Base-by-base conservation (phyloP, 2,329 filamentous ascomycete genomes). In the Aspergillus udagawae region DNA sequence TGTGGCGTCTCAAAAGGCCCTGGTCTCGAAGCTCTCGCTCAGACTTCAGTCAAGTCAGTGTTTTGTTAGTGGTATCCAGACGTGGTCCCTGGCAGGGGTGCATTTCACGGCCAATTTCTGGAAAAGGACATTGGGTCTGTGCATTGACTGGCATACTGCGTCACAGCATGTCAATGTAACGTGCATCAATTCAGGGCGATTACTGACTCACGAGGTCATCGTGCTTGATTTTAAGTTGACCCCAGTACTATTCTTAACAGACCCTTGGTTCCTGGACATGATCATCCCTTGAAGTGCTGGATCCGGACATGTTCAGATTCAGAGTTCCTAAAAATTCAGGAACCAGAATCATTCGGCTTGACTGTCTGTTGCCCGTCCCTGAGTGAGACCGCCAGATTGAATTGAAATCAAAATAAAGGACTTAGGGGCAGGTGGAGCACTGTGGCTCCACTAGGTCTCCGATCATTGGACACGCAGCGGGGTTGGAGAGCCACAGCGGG, bases 351-450 rank as follows among this genome's bases (percentile, higher is more conserved):
- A 17, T 38, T 38, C 32, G n/a, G 32, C 0, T 3, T 38, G 14
- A 3, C 5, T 5, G 14, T 7, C 14, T 7, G 14, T 38, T 3
- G 14, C 14, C 32, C 14, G 32, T 38, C 32, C 29, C 32, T 38
- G 32, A 38, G 14, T 17, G 6, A 17, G 32, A 38, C 32, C 8
- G 10, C n/a, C 17, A 51, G 10, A 35, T 29, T 10, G 9, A 51
- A 51, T 29, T 4, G 17, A 51, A 45, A 50, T 50, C 47, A 27
- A 32, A 59, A 61, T 58, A 56, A 55, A 53, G 48, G 54, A 59
- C 51, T 57, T 59, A 65, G 63, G 63, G 58, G 63, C 48, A 53
- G 57, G 50, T 54, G 60, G 58, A 49, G 25, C 27, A 23, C 4
- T 23, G 12, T 12, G 21, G 8, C 17, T 12, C 17, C 44, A 28